Evolutionary conservation across 768 basidiomycete species (phyloP).

Genomic region (Tricholoma sp.): DNA sequence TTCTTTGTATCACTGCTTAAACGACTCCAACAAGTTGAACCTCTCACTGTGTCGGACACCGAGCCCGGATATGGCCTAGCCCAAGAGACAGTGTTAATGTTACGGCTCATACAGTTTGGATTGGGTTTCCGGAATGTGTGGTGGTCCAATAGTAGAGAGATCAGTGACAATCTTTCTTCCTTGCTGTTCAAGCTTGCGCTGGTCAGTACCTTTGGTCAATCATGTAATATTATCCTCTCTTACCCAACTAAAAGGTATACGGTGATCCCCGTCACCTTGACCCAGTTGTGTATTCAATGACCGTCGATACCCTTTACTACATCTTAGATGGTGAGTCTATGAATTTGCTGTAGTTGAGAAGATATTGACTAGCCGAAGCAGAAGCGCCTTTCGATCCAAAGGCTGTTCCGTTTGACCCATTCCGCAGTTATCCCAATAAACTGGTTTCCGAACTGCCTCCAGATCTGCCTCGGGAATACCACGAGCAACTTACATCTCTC

Average conservation of each 20-base stretch:
- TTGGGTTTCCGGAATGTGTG: slow-evolving; percentile 60
- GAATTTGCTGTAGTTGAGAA: not conserved
- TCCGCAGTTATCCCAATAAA: slow-evolving; percentile 56
- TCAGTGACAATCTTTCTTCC: slow-evolving; percentile 35
- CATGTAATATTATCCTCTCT: slow-evolving; percentile 7
- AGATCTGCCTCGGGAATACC: slow-evolving; percentile 54
- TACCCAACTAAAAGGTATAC: slow-evolving; percentile 37
- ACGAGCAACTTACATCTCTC: slow-evolving; percentile 51
- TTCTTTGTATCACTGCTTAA: slow-evolving; percentile 46
- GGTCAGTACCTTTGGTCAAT: slow-evolving; percentile 33
- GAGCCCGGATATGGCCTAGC: slow-evolving; percentile 22
- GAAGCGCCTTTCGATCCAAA: slow-evolving; percentile 62
- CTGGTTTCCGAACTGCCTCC: slow-evolving; percentile 45
- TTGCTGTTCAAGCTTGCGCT: slow-evolving; percentile 45
- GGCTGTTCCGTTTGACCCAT: slow-evolving; percentile 52
- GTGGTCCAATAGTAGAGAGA: slow-evolving; percentile 45
- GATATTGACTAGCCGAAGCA: slow-evolving; percentile 18
- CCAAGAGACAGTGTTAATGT: slow-evolving; percentile 49
- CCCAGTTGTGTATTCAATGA: slow-evolving; percentile 53
- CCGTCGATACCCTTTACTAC: slow-evolving; percentile 72
- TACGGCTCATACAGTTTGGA: slow-evolving; percentile 68
- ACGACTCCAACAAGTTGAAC: slow-evolving; percentile 39
- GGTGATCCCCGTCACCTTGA: slow-evolving; percentile 50
- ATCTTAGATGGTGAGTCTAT: slow-evolving; percentile 60
- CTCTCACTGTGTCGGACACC: slow-evolving; percentile 23